These are phyloP conservation scores for Xylariomycetidae sp. DNA, from an alignment of 2,329 filamentous ascomycete species.

Conservation along the genomic window DNA sequence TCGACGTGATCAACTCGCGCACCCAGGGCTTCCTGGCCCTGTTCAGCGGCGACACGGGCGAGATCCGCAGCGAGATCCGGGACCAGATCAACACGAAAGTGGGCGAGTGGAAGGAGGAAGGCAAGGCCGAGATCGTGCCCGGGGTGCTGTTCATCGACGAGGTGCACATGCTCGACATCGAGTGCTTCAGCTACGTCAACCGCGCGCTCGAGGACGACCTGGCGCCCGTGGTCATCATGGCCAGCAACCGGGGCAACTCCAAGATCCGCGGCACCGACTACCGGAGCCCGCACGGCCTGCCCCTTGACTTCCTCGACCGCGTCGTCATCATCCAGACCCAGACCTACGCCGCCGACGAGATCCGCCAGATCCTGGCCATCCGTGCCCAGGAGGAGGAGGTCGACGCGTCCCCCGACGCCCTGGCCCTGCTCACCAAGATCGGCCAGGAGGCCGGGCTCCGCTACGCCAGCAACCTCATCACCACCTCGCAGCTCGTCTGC, in stretches of 20 bases:
- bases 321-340: conserved; percentile 96
- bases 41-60: conserved; percentile 96
- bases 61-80: conserved; percentile 94
- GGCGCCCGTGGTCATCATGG: conserved; percentile 98
- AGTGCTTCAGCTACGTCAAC: conserved; percentile 99
- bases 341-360: conserved; percentile 75
- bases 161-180: conserved; percentile 99
- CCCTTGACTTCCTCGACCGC: conserved; percentile 91
- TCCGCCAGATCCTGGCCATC: conserved; percentile 88
- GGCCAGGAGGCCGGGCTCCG: conserved; percentile 86
- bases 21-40: conserved; percentile 98
- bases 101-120: conserved; percentile 98
- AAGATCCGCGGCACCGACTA: conserved; percentile 93
- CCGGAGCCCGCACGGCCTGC: conserved; percentile 86
- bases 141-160: conserved; percentile 98
- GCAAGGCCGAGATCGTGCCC: conserved; percentile 96
- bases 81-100: conserved; percentile 99
- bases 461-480: conserved; percentile 98
- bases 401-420: conserved; percentile 81
- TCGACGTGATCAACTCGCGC: conserved; percentile 97
- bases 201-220: conserved; percentile 91
- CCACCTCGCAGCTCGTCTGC: conserved; percentile 81
- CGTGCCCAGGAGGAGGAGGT: conserved; percentile 95
- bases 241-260: conserved; percentile 89
- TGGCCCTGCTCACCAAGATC: conserved; percentile 92